phyloP scores from a whole-genome alignment of 1,284 basidiomycete genomes.

The Cutaneotrichosporon cyanovorans region DNA sequence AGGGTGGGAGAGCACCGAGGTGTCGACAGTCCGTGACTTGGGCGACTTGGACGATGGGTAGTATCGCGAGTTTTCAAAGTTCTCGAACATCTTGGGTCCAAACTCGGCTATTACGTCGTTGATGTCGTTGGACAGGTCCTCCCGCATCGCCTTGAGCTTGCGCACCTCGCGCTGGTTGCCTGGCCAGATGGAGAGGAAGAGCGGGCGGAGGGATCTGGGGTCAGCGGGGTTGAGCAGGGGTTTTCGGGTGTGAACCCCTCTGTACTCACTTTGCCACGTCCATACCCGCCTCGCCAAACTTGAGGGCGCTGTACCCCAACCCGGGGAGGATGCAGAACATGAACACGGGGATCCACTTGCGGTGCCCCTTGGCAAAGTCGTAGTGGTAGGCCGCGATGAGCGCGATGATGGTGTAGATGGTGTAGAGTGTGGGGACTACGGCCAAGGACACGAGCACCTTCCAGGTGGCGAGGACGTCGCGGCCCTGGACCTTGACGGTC shows the following conservation, averaged over 20 bases:
- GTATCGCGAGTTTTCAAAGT: slow-evolving; percentile 82
- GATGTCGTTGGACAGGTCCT: slow-evolving; percentile 76
- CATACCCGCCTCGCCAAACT: slow-evolving; percentile 98
- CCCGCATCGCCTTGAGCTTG: slow-evolving; percentile 69
- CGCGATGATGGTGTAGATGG: slow-evolving; percentile 72
- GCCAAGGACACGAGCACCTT: slow-evolving; percentile 94
- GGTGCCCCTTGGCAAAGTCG: slow-evolving; percentile 55
- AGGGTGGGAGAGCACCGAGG: slow-evolving; percentile 43
- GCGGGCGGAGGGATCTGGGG: slow-evolving; percentile 80
- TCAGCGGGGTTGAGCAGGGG: too few species aligned
- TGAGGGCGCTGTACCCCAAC: slow-evolving; percentile 89
- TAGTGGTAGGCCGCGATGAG: slow-evolving; percentile 68
- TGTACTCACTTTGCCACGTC: slow-evolving; percentile 84
- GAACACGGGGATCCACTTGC: slow-evolving; percentile 70
- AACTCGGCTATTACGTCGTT: slow-evolving; percentile 80
- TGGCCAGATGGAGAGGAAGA: slow-evolving; percentile 82
- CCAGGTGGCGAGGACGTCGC: slow-evolving; percentile 96
- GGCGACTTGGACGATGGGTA: slow-evolving; percentile 64
- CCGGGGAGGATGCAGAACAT: slow-evolving; percentile 71
- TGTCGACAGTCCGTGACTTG: slow-evolving; percentile 22
- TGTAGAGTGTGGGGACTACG: slow-evolving; percentile 79
- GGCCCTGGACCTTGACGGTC: slow-evolving; percentile 87
- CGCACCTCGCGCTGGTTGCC: slow-evolving; percentile 82
- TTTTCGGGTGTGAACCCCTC: too few species aligned
- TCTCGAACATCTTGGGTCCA: slow-evolving; percentile 77